Percentiles rank a stretch among this genome's conserved stretches.
Conservation (phyloP, 768 basidiomycete genomes). For the Amanita rubescens region DNA sequence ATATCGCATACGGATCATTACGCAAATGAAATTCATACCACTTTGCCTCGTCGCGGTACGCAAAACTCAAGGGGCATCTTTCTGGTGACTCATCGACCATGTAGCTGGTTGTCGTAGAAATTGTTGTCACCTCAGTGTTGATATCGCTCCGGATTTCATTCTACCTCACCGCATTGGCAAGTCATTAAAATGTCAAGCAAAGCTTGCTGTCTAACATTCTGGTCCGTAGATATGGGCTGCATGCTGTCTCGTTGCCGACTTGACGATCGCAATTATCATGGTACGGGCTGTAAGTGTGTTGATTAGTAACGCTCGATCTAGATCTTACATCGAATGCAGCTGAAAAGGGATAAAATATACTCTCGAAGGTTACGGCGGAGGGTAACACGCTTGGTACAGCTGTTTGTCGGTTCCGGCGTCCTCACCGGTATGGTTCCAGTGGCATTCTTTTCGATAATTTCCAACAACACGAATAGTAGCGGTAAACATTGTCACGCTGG, state of each 20-base stretch:
- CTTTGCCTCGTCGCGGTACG: slow-evolving; percentile 7
- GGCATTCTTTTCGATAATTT: neutral
- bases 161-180: neutral
- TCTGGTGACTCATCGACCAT: neutral
- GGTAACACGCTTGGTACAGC: slow-evolving; percentile 21
- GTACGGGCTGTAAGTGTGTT: slow-evolving; percentile 23
- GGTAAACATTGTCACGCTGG: too few species aligned
- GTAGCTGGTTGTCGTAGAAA: neutral
- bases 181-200: neutral
- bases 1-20: slow-evolving; percentile 24
- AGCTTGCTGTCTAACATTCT: neutral
- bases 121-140: neutral
- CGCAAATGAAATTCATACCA: slow-evolving; percentile 11
- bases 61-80: neutral
- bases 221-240: slow-evolving; percentile 22
- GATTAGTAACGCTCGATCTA: neutral
- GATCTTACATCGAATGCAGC: slow-evolving; percentile 2
- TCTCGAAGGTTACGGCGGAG: slow-evolving; percentile 19
- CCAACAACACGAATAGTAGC: too few species aligned
- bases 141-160: neutral
- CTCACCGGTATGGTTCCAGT: slow-evolving; percentile 19
- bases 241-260: slow-evolving; percentile 22
- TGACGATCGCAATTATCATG: slow-evolving; percentile 23
- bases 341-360: slow-evolving; percentile 18
- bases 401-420: slow-evolving; percentile 28